phyloP scores from a whole-genome alignment of 1,139 yeast genomes.

The Pichia cactophila region DNA sequence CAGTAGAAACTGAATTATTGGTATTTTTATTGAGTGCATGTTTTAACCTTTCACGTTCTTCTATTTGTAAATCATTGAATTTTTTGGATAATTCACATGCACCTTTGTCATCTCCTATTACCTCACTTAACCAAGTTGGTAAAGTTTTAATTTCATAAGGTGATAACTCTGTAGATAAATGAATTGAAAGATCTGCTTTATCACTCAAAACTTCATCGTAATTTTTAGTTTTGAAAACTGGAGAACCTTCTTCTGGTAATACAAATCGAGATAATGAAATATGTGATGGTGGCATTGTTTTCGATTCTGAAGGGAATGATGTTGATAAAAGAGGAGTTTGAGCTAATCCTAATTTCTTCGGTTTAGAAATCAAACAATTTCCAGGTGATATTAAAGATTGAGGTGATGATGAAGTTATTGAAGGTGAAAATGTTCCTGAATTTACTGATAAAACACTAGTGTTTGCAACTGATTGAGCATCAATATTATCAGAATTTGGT shows the following conservation, averaged over 20 bases:
- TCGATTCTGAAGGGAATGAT: neutral
- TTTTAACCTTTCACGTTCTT: constrained; percentile 31
- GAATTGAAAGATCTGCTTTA: constrained; percentile 24
- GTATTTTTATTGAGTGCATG: constrained; percentile 26
- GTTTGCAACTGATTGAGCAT: constrained; percentile 6
- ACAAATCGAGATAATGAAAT: constrained; percentile 26
- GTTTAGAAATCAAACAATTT: too few species aligned
- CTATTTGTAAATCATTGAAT: constrained; percentile 30
- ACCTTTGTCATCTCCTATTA: constrained; percentile 28
- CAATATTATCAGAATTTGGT: neutral
- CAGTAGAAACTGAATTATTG: constrained; percentile 1
- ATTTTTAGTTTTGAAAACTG: constrained; percentile 34
- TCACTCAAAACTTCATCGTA: constrained; percentile 32
- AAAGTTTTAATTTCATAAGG: constrained; percentile 22
- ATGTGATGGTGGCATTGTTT: constrained; percentile 5
- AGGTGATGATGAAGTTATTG: constrained; percentile 3
- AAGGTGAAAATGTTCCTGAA: constrained; percentile 7
- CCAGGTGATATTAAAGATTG: constrained; percentile 8
- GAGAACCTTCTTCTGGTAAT: constrained; percentile 25
- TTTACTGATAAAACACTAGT: constrained; percentile 6
- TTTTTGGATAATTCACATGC: constrained; percentile 26
- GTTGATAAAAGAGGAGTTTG: neutral
- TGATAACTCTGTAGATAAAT: constrained; percentile 21
- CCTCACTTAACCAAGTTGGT: constrained; percentile 32
- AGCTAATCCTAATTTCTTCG: neutral